phyloP scores from a whole-genome alignment of 176 grass and related monocot genomes.

The Oryza meyeriana region DNA sequence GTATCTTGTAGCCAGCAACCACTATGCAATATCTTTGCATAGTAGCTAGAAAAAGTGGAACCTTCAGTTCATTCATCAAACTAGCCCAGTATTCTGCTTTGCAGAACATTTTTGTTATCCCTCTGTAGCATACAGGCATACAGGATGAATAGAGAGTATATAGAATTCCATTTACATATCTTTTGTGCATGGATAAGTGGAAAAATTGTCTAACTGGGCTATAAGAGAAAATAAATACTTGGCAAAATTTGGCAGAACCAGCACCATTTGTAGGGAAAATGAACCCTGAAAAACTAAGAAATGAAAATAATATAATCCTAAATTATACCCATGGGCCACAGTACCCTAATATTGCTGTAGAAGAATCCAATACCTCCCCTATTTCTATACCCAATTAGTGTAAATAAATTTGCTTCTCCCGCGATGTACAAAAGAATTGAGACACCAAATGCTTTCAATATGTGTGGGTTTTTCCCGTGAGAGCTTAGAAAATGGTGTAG shows the following conservation, averaged over 20 bases:
- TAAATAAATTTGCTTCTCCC: neutral
- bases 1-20: too few species aligned
- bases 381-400: slow-evolving; percentile 23
- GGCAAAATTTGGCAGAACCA: neutral
- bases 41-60: too few species aligned
- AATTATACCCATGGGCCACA: neutral
- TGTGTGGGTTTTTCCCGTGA: neutral
- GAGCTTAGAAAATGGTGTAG: slow-evolving; percentile 50
- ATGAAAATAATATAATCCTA: neutral
- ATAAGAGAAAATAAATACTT: neutral
- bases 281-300: neutral
- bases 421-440: neutral
- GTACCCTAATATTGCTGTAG: neutral
- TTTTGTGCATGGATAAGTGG: neutral
- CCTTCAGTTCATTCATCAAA: too few species aligned
- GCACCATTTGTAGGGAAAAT: neutral
- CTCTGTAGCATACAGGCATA: neutral
- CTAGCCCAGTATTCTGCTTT: neutral
- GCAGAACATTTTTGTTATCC: neutral
- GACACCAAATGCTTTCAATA: neutral
- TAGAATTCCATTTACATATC: neutral
- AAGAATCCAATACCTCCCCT: neutral
- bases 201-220: neutral
- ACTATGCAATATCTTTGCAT: too few species aligned
- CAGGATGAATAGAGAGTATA: neutral